Evolutionary conservation across 345 rosid genomes (phyloP), one percentile per base, ranked within the genome.

Genomic region (Odontarrhena argentea): DNA sequence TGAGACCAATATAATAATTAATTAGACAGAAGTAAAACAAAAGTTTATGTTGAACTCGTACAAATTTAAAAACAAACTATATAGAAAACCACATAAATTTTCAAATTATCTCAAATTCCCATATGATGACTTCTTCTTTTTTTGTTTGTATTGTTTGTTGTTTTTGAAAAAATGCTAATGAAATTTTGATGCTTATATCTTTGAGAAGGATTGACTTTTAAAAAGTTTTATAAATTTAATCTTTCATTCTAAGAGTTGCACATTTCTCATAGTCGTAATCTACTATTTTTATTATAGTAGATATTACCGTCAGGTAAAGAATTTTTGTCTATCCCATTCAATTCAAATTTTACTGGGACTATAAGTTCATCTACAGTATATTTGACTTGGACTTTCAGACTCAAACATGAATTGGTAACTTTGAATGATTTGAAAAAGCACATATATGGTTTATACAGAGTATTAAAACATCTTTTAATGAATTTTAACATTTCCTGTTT

Each of bases 91-190:
- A 35, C 38, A 60, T 60, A 50, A 43, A 8, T 0, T 59, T 56
- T 60, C 60, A 69, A 69, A 69, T 51, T 1, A 52, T 52, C 26
- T 37, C 75, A 54, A 62, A 54, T 70, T 54, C 63, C 68, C 47
- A 62, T 13, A 36, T 34, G 28, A 2, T 36, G 14, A 26, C 13
- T 6, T 24, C 4, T 32, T 11, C 4, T 32, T 11, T 14, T 48
- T 18, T 6, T 13, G 36, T 36, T 61, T 62, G 63, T 57, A 46
- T 24, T 54, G 55, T 54, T 37, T 51, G 74, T 42, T 51, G 30
- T 13, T 69, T 69, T 51, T 43, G 3, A 1, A 30, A 26, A 4
- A 37, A 42, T 11, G 40, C 4, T 8, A 34, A 9, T 24, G 30
- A 44, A 43, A 4, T 13, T 52, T 53, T n/a, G 41, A 61, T 70